Conservation (phyloP, 2,329 filamentous ascomycete species). For the Colletotrichum eremochloae region DNA sequence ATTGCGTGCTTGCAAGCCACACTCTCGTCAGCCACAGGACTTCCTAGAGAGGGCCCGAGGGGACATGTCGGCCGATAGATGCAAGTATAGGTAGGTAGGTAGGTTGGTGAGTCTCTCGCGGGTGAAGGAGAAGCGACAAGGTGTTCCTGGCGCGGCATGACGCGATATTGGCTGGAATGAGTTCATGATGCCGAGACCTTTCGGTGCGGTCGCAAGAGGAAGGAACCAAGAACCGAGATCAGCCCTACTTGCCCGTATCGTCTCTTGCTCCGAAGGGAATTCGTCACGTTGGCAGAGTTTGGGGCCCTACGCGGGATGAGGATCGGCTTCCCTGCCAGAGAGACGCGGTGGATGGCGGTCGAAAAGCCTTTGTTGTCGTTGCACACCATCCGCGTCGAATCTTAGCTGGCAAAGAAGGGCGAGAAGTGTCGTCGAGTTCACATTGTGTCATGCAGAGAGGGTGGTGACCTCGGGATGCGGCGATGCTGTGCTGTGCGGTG, state of each 20-base stretch:
- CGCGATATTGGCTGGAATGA: conserved; percentile 32
- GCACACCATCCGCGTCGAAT: conserved; percentile 8
- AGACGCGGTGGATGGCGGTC: conserved; percentile 13
- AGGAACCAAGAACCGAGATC: conserved; percentile 25
- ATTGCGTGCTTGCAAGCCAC: background rate
- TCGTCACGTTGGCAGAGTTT: background rate
- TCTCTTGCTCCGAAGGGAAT: conserved; percentile 12
- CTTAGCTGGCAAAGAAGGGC: background rate
- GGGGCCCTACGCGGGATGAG: conserved; percentile 19
- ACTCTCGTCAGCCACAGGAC: background rate
- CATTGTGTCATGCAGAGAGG: no score
- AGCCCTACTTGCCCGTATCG: conserved; percentile 20
- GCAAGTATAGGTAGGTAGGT: background rate
- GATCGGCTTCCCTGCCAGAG: conserved; percentile 11
- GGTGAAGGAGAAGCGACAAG: background rate
- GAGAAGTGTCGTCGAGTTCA: background rate
- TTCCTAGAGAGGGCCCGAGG: background rate
- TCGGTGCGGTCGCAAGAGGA: conserved; percentile 24
- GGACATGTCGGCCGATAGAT: background rate
- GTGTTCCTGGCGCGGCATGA: conserved; percentile 1
- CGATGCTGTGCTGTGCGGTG: no score
- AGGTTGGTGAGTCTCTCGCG: background rate
- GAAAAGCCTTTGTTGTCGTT: background rate
- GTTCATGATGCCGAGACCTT: conserved; percentile 32
- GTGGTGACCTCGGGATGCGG: no score